Conservation (phyloP, 2,329 filamentous ascomycete genomes). For the Claviceps africana region DNA sequence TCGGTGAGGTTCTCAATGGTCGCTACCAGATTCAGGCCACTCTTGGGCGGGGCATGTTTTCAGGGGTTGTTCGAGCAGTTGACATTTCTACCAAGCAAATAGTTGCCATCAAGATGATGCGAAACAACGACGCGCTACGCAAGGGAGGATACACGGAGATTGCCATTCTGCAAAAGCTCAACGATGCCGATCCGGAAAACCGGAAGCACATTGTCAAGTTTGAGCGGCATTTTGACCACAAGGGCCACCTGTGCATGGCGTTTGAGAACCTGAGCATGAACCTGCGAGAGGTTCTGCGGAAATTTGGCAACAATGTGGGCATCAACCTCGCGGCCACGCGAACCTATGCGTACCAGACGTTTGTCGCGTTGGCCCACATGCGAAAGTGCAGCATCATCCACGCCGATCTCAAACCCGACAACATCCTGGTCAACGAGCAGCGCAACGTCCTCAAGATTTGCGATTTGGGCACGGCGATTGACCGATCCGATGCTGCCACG, state of each 20-base stretch:
- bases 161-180: constrained; percentile 78
- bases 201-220: constrained; percentile 87
- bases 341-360: constrained; percentile 87
- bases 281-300: constrained; percentile 82
- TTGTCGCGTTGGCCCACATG: constrained; percentile 74
- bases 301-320: constrained; percentile 87
- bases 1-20: constrained; percentile 77
- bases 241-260: constrained; percentile 87
- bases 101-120: constrained; percentile 97
- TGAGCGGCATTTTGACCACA: constrained; percentile 80
- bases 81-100: constrained; percentile 60
- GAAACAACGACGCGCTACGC: constrained; percentile 83
- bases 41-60: constrained; percentile 90
- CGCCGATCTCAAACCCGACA: constrained; percentile 94
- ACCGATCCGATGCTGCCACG: constrained; percentile 63
- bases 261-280: constrained; percentile 95
- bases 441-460: constrained; percentile 84
- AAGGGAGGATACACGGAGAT: constrained; percentile 94
- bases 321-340: constrained; percentile 80
- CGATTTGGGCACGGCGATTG: constrained; percentile 90
- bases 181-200: constrained; percentile 71
- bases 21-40: constrained; percentile 81
- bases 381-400: constrained; percentile 89
- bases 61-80: constrained; percentile 78
- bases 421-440: constrained; percentile 76